Evolutionary conservation across 805 yeast species (phyloP), one percentile per base, ranked within the genome.

Genomic region (Naumovozyma baii): DNA sequence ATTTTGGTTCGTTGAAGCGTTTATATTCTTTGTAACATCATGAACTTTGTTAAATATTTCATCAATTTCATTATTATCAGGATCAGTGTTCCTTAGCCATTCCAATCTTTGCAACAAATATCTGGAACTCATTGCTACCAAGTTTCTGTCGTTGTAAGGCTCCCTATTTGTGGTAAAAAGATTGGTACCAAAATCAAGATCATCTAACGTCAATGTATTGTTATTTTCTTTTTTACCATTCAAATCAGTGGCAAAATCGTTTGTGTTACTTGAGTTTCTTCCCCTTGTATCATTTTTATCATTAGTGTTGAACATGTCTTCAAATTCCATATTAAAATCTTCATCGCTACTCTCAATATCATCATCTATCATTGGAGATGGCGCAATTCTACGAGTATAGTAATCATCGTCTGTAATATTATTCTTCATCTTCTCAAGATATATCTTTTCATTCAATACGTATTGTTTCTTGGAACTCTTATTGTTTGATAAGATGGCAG

Each of bases 381-480:
- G 61, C 1, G 75, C 66, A 34, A 79, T 73, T 2, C 81, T 84
- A 47, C 75, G 78, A 4, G 85, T 79, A 52, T 80, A 79, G 55
- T 80, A 80, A 5, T 42, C 49, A 50, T 83, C 92, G 55, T 83
- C 85, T 2, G 65, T 71, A 32, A 68, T 62, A 46, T 74, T 80
- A 46, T 78, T 77, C 42, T 73, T 70, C 54, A 83, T 73, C 53
- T 74, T 74, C 43, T 72, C 73, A 41, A 83, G 58, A 51, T 83
- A 83, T 1, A 76, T 73, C 49, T 70, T 70, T 52, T 83, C 92
- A 51, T 82, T 88, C 5, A 78, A 45, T 2, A 57, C 52, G 38
- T 61, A 60, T 37, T 56, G 62, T 22, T 51, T 49, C 31, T 56
- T 52, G 22, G 38, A 35, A 37, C 40, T 41, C 10, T 30, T 15